Evolutionary conservation across 768 basidiomycete genomes (phyloP).

Genomic region (Boletus subparvulus): DNA sequence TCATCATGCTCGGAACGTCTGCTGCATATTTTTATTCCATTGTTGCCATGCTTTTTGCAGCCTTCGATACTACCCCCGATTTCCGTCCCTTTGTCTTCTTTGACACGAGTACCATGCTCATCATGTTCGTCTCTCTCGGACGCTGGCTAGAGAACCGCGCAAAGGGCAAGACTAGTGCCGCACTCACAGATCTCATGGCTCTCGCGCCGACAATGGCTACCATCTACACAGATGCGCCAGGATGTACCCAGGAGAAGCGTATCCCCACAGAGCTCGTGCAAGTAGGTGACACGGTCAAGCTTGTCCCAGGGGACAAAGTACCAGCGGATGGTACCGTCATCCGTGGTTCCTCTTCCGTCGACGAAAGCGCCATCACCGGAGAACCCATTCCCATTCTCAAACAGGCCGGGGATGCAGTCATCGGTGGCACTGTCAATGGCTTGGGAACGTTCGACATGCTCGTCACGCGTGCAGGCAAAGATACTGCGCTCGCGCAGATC

Average conservation of each 20-base stretch:
- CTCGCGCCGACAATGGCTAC: conserved; percentile 94
- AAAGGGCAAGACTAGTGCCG: conserved; percentile 95
- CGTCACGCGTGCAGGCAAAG: conserved; percentile 92
- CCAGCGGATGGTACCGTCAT: conserved; percentile 94
- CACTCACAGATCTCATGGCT: conserved; percentile 94
- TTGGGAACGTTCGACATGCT: conserved; percentile 96
- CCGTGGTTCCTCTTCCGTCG: conserved; percentile 81
- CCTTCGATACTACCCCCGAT: conserved; percentile 59
- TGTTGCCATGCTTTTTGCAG: conserved; percentile 61
- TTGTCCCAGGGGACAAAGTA: conserved; percentile 95
- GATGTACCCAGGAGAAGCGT: conserved; percentile 81
- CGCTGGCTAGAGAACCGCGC: conserved; percentile 95
- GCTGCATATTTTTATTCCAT: conserved; percentile 93
- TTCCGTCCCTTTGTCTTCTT: conserved; percentile 90
- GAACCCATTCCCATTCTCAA: conserved; percentile 90
- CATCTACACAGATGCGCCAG: conserved; percentile 85
- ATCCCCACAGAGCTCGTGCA: conserved; percentile 94
- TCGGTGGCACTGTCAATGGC: conserved; percentile 96
- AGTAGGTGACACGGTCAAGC: conserved; percentile 88
- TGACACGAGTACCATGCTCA: conserved; percentile 98
- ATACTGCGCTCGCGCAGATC: conserved; percentile 95
- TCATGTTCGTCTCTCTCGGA: conserved; percentile 95
- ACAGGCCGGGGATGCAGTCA: conserved; percentile 78
- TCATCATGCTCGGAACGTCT: conserved; percentile 92
- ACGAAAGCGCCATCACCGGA: conserved; percentile 96